phyloP scores from a whole-genome alignment of 2,329 filamentous ascomycete species.

The Ustilaginoidea virens region DNA sequence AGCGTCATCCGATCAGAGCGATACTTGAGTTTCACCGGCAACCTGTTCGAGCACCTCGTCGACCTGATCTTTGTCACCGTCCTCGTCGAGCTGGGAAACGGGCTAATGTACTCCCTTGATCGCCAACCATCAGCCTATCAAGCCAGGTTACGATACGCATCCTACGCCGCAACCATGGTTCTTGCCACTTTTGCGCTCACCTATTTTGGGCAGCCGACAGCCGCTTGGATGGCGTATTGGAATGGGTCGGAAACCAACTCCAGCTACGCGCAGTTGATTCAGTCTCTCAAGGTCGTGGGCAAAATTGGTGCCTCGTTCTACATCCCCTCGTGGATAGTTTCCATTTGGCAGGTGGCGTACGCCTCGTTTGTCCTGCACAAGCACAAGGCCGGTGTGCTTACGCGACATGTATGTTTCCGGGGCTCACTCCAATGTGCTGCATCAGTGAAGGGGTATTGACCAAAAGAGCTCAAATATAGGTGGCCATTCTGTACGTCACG shows the following conservation, averaged over 20 bases:
- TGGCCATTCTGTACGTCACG: conserved; percentile 3
- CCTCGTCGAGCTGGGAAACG: conserved; percentile 5
- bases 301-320: conserved; percentile 5
- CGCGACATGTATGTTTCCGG: conserved; percentile 3
- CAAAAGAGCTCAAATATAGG: background rate
- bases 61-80: conserved; percentile 3
- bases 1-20: conserved; percentile 4
- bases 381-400: conserved; percentile 3
- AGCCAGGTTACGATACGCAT: conserved; percentile 2
- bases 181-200: conserved; percentile 1
- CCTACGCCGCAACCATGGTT: conserved; percentile 1
- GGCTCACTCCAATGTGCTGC: background rate
- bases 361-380: conserved; percentile 5
- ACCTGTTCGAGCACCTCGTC: conserved; percentile 5
- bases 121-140: conserved; percentile 3
- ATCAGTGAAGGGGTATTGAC: background rate
- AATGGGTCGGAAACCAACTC: conserved; percentile 5
- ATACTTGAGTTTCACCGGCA: conserved; percentile 5
- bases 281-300: conserved; percentile 4
- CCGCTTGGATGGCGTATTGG: conserved; percentile 5
- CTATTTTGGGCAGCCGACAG: conserved; percentile 5
- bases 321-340: conserved; percentile 4
- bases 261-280: conserved; percentile 5
- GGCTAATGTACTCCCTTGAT: conserved; percentile 4
- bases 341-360: conserved; percentile 3